Percentiles rank a stretch among this genome's conserved stretches.
Conservation (phyloP, 305 asterid species). For the Ilex paraguariensis region DNA sequence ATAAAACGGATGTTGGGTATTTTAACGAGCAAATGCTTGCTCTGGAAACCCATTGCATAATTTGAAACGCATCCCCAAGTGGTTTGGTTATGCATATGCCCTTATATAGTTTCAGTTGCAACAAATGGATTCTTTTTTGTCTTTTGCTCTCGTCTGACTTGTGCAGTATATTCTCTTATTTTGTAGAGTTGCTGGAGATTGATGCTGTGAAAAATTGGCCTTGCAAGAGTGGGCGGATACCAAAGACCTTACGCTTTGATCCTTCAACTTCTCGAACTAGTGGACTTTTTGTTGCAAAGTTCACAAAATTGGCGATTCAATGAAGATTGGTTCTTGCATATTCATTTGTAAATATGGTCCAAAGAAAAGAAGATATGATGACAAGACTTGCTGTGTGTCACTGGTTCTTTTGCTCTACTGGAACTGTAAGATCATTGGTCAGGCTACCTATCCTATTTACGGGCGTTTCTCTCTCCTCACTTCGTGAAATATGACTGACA, state of each 20-base stretch:
- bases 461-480: no score
- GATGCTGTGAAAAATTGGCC: conserved; percentile 71
- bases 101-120: not conserved
- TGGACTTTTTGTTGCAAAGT: conserved; percentile 86
- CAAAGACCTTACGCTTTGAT: conserved; percentile 72
- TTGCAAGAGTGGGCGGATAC: conserved; percentile 56
- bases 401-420: no score
- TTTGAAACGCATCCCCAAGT: not conserved
- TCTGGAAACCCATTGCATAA: no score
- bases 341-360: not conserved
- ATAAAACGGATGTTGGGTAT: no score
- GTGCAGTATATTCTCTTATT: conserved; percentile 1
- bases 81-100: not conserved
- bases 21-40: no score
- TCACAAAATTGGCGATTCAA: conserved; percentile 49
- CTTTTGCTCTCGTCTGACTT: not conserved
- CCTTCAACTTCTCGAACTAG: conserved; percentile 73
- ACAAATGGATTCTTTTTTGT: not conserved
- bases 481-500: no score
- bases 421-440: no score
- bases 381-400: no score
- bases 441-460: no score
- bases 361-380: no score
- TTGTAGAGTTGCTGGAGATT: conserved; percentile 72
- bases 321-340: conserved; percentile 10